Evolutionary conservation across 2,329 filamentous ascomycete species (phyloP).

Genomic region (Trichoderma lentiforme): DNA sequence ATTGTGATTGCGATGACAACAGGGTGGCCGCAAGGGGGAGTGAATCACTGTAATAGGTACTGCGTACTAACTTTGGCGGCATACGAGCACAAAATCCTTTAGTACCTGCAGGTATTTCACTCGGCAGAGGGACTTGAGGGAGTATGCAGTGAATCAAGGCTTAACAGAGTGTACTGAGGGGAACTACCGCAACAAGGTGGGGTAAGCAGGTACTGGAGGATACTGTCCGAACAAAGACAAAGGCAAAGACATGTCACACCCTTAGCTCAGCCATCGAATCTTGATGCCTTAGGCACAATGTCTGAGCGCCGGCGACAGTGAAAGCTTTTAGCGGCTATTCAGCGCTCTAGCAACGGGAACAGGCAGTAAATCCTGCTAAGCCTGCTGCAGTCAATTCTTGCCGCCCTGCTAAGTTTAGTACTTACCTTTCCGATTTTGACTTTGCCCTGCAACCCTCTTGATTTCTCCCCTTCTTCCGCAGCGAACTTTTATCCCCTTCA

Average conservation of each 20-base stretch:
- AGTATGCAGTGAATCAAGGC: not conserved
- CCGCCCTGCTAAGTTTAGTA: constrained; percentile 10
- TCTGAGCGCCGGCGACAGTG: constrained; percentile 3
- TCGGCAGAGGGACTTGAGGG: not conserved
- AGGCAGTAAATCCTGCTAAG: constrained; percentile 1
- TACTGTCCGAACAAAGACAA: not conserved
- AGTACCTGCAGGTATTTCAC: not conserved
- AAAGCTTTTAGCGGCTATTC: constrained; percentile 9
- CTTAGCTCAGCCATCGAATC: not conserved
- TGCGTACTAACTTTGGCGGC: not conserved
- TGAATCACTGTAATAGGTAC: not conserved
- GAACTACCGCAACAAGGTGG: not conserved
- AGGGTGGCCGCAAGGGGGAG: not conserved
- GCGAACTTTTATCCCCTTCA: not conserved
- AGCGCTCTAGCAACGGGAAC: constrained; percentile 15
- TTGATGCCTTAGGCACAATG: constrained; percentile 18
- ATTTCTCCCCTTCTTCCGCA: constrained; percentile 7
- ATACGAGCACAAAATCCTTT: not conserved
- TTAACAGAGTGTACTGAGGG: not conserved
- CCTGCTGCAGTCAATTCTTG: constrained; percentile 12
- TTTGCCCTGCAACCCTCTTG: constrained; percentile 14
- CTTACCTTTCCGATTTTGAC: constrained; percentile 4
- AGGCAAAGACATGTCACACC: not conserved
- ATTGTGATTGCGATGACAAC: not conserved
- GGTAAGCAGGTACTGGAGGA: not conserved